These are phyloP conservation scores for Waltergamsia citrina DNA, from an alignment of 2,329 filamentous ascomycete species.

Conservation along the genomic window DNA sequence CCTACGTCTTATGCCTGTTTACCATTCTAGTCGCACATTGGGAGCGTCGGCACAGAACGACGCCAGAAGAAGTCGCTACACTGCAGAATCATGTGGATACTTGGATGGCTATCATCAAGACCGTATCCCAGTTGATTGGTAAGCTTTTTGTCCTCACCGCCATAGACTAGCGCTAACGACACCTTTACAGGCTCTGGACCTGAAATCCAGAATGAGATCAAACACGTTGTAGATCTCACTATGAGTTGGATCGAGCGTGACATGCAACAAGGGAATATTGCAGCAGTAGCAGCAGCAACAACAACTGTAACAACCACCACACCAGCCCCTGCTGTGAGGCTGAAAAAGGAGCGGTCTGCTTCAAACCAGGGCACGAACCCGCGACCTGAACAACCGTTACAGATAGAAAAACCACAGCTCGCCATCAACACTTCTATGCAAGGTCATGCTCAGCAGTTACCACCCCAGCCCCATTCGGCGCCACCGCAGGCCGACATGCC, in stretches of 20 bases:
- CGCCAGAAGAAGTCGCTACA: constrained; percentile 45
- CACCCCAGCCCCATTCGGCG: too few species aligned
- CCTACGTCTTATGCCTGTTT: constrained; percentile 66
- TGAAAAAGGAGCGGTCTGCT: background rate
- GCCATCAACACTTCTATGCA: too few species aligned
- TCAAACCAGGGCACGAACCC: background rate
- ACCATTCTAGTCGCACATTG: constrained; percentile 61
- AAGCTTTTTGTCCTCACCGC: constrained; percentile 10
- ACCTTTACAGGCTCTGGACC: constrained; percentile 29
- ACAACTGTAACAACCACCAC: constrained; percentile 8
- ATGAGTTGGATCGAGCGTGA: constrained; percentile 43
- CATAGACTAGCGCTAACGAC: constrained; percentile 3
- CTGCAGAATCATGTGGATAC: constrained; percentile 58
- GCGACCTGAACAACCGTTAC: too few species aligned
- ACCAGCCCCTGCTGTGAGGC: background rate
- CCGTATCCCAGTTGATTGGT: constrained; percentile 60
- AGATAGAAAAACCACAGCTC: too few species aligned
- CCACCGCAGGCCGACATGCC: too few species aligned
- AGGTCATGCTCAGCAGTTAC: too few species aligned
- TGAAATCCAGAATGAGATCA: constrained; percentile 32
- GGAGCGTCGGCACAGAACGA: constrained; percentile 53
- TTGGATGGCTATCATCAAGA: constrained; percentile 60
- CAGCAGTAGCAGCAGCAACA: constrained; percentile 8
- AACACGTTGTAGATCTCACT: constrained; percentile 38
- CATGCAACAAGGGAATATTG: too few species aligned